Evolutionary conservation across 2,329 filamentous ascomycete species (phyloP), one percentile per base, ranked within the genome.

Genomic region (Alternaria dauci): DNA sequence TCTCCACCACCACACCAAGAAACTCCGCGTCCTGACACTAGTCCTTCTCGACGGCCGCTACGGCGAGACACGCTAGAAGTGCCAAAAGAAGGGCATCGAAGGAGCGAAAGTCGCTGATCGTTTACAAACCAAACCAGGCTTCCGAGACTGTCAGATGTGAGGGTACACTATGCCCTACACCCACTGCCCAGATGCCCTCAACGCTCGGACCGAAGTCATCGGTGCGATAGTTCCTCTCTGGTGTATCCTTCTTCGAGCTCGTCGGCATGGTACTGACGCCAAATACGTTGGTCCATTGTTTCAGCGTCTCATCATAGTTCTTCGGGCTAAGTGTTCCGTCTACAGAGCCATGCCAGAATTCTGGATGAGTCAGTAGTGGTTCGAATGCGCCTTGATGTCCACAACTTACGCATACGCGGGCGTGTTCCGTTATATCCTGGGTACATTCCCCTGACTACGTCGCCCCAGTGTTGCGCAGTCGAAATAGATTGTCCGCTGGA

Each of bases 271-370:
- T 59, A 20, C 63, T 66, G 1, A 71, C 70, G 1, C 65, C 71
- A 54, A 76, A 74, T 2, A 76, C 72, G 32, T 73, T 73, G 0
- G 69, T 72, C 75, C 73, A 77, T 57, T 76, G 73, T 66, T 76
- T 76, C 16, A 75, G 59, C 14, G 83, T 83, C 78, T 88, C 86
- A 39, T 85, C 73, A 69, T 86, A 87, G 74, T 88, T 88, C 66
- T 81, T 80, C 16, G 82, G 82, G 52, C 79, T 77, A 9, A 88
- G 78, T 1, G 81, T 86, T 11, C 73, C 74, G 69, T 88, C 86
- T 3, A 71, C 74, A 38, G 81, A 82, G 41, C 86, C 86, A 69
- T 88, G 86, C 78, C 84, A 88, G 69, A 88, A 81, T 71, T 86
- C 84, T 62, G 16, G 16, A 16, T 26, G 28, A 30, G 48, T 60